A percentile compares a stretch with the other conserved stretches of the same genome.
Conservation (phyloP, 192 early-diverging fungal species). For the Phycomyces nitens region DNA sequence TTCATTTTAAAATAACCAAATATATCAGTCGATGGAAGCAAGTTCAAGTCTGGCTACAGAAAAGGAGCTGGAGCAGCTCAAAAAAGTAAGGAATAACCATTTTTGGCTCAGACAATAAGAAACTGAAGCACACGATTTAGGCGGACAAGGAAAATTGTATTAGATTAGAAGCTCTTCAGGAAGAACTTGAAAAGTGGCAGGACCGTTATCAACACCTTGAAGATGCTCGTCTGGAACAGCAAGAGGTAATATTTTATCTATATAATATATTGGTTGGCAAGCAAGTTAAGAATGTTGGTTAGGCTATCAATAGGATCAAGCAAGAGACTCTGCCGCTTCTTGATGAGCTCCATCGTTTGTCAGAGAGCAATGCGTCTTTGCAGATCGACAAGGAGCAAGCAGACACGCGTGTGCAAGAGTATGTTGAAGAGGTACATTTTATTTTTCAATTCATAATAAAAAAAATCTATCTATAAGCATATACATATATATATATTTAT, state of each 20-base stretch:
- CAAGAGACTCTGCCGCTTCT: constrained; percentile 67
- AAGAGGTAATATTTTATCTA: constrained; percentile 54
- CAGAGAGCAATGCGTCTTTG: constrained; percentile 60
- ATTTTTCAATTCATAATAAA: too few species aligned
- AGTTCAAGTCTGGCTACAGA: background rate
- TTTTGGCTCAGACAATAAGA: too few species aligned
- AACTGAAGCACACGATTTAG: too few species aligned
- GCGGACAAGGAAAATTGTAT: constrained; percentile 1
- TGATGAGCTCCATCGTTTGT: constrained; percentile 62
- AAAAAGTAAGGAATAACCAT: background rate
- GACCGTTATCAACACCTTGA: constrained; percentile 57
- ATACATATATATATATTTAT: background rate
- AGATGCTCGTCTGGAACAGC: constrained; percentile 67
- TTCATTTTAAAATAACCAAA: background rate
- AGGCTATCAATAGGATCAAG: constrained; percentile 69
- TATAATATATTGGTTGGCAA: too few species aligned
- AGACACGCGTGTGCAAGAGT: constrained; percentile 42
- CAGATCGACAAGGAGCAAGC: constrained; percentile 45
- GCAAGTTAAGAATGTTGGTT: too few species aligned
- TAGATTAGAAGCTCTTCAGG: constrained; percentile 20
- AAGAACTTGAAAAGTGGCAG: constrained; percentile 21
- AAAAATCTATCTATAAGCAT: too few species aligned
- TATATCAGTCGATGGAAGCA: background rate
- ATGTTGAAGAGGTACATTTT: constrained; percentile 40
- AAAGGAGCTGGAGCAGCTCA: constrained; percentile 8